Evolutionary conservation across 345 rosid genomes (phyloP), one percentile per base, ranked within the genome.

Genomic region (Camelina laxa): DNA sequence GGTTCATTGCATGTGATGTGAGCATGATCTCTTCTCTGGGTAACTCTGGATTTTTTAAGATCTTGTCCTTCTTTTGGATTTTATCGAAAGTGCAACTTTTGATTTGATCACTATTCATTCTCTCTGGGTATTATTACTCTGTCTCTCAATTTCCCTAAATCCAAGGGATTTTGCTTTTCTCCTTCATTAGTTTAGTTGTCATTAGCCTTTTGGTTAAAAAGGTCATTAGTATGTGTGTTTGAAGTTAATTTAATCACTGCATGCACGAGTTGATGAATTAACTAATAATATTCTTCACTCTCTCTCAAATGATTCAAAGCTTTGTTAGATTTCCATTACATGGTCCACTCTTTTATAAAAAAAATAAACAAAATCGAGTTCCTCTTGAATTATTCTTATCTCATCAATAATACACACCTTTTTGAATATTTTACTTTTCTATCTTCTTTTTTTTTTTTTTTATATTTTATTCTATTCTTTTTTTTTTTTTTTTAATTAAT

Each of bases 401-500:
- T 72, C 68, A 71, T 72, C 80, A 77, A 72, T 72, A 77, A 77
- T 77, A 65, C 62, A 9, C 49, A 65, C 68, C 56, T 72, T 77
- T 77, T 77, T 38, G 59, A 7, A 66, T 47, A 16, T 48, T 58
- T 72, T 72, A 59, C 73, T 66, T 72, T 66, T 66, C 69, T 42
- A 39, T 71, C 19, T 50, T 78, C 42, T 70, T 15, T 44, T 0
- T 9, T 30, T 27, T 8, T 70, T 15, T 44, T 0, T 9, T 30
- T 27, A 4, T 3, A 24, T 24, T 41, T 21, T 14, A 41, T 60
- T 38, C 17, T 8, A 60, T 38, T 38, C 65, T 31, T 35, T 62
- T 27, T 10, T 1, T 31, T 35, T 62, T 27, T 10, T 1, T 16
- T 7, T 13, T 31, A 12, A 22, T 30, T 58, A 14, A 16, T 65